A percentile compares a stretch with the other conserved stretches of the same genome.
Conservation (phyloP, 2,329 filamentous ascomycete genomes). For the Seiridium unicorne region DNA sequence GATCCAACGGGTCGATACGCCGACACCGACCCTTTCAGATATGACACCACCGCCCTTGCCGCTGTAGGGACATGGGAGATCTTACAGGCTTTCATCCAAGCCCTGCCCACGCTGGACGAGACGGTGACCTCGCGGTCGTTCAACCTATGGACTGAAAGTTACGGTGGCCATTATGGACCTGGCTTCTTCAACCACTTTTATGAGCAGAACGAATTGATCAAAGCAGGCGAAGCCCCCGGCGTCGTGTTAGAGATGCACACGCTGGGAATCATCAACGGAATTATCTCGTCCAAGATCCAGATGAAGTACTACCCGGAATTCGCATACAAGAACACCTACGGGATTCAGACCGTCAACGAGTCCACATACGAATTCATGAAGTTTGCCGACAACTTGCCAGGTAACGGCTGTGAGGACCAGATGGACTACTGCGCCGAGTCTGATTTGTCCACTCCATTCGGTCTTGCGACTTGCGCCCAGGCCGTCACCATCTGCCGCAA, state of each 20-base stretch:
- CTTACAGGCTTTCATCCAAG: conserved; percentile 24
- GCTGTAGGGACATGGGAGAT: conserved; percentile 27
- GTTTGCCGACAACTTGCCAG: conserved; percentile 28
- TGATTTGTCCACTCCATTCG: conserved; percentile 34
- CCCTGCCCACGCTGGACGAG: conserved; percentile 35
- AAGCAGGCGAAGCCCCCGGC: conserved; percentile 44
- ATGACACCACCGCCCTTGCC: conserved; percentile 24
- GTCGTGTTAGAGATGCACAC: conserved; percentile 52
- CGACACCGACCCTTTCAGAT: conserved; percentile 22
- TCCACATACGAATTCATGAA: conserved; percentile 59
- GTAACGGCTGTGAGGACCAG: conserved; percentile 49
- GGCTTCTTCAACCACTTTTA: conserved; percentile 57
- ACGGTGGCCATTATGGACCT: conserved; percentile 36
- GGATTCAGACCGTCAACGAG: conserved; percentile 46
- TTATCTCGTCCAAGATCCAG: conserved; percentile 53
- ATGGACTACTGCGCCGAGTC: conserved; percentile 49
- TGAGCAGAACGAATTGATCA: conserved; percentile 53
- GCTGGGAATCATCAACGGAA: conserved; percentile 54
- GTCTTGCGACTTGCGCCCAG: conserved; percentile 48
- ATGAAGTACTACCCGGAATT: conserved; percentile 35
- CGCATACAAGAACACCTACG: conserved; percentile 44
- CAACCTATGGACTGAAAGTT: conserved; percentile 59
- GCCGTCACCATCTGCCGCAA: conserved; percentile 55
- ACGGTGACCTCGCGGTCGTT: conserved; percentile 51
- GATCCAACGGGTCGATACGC: conserved; percentile 27